phyloP scores from a whole-genome alignment of 306 rosid species.

The Pyrus betulifolia region DNA sequence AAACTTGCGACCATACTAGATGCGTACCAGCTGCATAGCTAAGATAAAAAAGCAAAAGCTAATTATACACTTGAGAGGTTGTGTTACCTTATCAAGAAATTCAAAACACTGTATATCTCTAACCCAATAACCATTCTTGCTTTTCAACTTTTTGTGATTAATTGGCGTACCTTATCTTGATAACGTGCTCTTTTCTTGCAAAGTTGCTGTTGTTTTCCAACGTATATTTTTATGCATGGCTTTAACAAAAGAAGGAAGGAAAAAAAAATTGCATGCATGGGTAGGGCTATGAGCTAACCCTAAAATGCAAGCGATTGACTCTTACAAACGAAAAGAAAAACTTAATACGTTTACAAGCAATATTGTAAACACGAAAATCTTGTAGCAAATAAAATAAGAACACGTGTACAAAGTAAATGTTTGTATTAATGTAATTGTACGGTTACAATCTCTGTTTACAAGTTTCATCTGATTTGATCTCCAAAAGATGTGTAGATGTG shows the following conservation, averaged over 20 bases:
- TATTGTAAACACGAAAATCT: too few species aligned
- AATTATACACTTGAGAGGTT: background rate
- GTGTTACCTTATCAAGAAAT: background rate
- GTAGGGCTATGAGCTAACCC: background rate
- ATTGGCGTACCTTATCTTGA: constrained; percentile 21
- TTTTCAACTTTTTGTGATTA: background rate
- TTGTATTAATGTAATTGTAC: too few species aligned
- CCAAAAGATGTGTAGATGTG: too few species aligned
- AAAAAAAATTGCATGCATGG: background rate
- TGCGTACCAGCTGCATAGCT: background rate
- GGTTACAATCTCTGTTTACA: too few species aligned
- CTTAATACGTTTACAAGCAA: background rate
- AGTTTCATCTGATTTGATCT: too few species aligned
- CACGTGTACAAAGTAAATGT: too few species aligned
- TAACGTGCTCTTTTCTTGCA: constrained; percentile 6
- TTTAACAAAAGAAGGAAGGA: background rate
- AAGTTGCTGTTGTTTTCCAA: background rate
- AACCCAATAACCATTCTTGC: constrained; percentile 5
- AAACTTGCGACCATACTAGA: background rate
- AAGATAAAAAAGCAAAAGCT: background rate
- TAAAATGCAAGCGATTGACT: background rate
- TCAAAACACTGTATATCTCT: too few species aligned
- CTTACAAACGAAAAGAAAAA: background rate
- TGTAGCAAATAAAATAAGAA: too few species aligned
- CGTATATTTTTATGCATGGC: background rate